Evolutionary conservation across 148 eudicot genomes (phyloP).

Genomic region (Nepenthes mirabilis): DNA sequence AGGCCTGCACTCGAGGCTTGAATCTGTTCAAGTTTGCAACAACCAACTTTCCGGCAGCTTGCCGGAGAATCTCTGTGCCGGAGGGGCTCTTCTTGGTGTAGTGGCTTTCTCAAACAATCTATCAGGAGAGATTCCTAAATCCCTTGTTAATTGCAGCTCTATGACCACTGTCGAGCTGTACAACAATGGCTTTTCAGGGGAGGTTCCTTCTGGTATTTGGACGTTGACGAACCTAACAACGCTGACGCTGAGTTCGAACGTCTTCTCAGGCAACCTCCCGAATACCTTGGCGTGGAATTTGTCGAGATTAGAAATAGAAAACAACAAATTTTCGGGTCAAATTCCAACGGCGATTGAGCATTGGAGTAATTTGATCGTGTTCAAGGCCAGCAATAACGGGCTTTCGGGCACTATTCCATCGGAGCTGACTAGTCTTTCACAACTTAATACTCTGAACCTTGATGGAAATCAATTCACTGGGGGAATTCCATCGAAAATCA

Average conservation of each 20-base stretch:
- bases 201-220: constrained; percentile 52
- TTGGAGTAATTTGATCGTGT: constrained; percentile 34
- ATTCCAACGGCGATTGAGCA: constrained; percentile 28
- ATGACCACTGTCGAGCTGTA: constrained; percentile 24
- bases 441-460: constrained; percentile 23
- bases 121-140: constrained; percentile 49
- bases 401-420: constrained; percentile 39
- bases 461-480: constrained; percentile 61
- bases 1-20: constrained; percentile 51
- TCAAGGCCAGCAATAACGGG: constrained; percentile 48
- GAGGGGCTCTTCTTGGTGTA: constrained; percentile 20
- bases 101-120: constrained; percentile 42
- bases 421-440: constrained; percentile 33
- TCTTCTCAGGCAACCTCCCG: constrained; percentile 48
- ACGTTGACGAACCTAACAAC: constrained; percentile 14
- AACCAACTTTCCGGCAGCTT: constrained; percentile 60
- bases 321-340: constrained; percentile 50
- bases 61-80: constrained; percentile 48
- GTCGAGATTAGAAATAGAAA: constrained; percentile 31
- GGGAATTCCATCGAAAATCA: constrained; percentile 36
- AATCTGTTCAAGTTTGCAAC: constrained; percentile 31
- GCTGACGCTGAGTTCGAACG: constrained; percentile 30
- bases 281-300: constrained; percentile 27
- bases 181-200: constrained; percentile 41
- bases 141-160: constrained; percentile 32